A percentile compares a stretch with the other conserved stretches of the same genome.
These are phyloP conservation scores for Hypoxylon sp. DNA, from an alignment of 2,329 filamentous ascomycete species.

Conservation along the genomic window DNA sequence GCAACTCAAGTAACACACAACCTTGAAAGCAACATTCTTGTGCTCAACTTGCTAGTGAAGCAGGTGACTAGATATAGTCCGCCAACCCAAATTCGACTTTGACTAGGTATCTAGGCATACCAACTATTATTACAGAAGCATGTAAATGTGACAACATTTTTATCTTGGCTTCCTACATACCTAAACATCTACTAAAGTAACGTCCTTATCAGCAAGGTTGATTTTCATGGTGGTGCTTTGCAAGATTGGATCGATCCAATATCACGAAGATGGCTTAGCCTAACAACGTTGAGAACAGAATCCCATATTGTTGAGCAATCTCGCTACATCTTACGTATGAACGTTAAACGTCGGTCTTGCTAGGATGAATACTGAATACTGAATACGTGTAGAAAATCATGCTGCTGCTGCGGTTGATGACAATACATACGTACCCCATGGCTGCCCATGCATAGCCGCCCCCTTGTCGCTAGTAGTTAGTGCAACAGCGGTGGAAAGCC, in stretches of 20 bases:
- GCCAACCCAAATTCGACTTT: not conserved
- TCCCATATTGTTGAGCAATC: constrained; percentile 10
- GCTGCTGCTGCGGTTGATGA: constrained; percentile 28
- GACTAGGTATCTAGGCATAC: not conserved
- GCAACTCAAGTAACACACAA: not conserved
- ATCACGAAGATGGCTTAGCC: constrained; percentile 28
- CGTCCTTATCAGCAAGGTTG: constrained; percentile 19
- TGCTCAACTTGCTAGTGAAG: not conserved
- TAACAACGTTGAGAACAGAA: constrained; percentile 15
- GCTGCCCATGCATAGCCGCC: constrained; percentile 36
- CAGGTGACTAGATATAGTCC: not conserved
- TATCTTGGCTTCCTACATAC: constrained; percentile 1
- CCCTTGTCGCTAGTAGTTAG: constrained; percentile 38
- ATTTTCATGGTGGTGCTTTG: constrained; percentile 16
- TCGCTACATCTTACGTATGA: constrained; percentile 5
- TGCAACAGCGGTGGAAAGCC: constrained; percentile 27
- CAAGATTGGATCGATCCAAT: constrained; percentile 10
- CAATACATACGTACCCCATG: constrained; percentile 18
- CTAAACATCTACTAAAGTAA: constrained; percentile 2
- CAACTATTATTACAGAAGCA: not conserved
- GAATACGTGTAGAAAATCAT: constrained; percentile 27
- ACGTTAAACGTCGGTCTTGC: constrained; percentile 17
- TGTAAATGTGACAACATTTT: not conserved
- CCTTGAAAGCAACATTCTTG: not conserved
- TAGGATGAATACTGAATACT: constrained; percentile 1